phyloP scores from a whole-genome alignment of 2,329 filamentous ascomycete species.

The Mycocentrospora acerina region DNA sequence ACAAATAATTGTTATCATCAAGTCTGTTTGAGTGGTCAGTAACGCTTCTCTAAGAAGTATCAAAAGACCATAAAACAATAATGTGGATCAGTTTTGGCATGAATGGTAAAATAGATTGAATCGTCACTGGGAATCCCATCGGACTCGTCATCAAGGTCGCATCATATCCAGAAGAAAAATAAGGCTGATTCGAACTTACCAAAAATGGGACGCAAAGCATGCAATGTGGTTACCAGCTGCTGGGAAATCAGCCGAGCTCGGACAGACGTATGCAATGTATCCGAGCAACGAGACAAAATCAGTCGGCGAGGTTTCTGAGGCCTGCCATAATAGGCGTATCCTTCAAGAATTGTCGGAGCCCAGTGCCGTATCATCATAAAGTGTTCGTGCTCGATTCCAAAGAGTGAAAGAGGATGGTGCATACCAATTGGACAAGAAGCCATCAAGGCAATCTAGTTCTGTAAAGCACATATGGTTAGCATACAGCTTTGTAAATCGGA shows the following conservation, averaged over 20 bases:
- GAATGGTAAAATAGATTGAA: conserved; percentile 66
- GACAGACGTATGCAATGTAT: neutral
- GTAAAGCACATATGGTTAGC: conserved; percentile 13
- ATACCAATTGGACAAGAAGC: conserved; percentile 21
- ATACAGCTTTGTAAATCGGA: conserved; percentile 7
- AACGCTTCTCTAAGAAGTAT: conserved; percentile 3
- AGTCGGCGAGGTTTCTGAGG: conserved; percentile 99
- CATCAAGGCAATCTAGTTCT: neutral
- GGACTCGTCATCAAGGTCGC: conserved; percentile 73
- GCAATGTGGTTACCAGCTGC: neutral
- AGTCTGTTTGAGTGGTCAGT: conserved; percentile 8
- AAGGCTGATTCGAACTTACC: conserved; percentile 21
- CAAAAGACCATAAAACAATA: conserved; percentile 1
- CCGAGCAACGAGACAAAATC: conserved; percentile 50
- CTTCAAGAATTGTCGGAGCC: conserved; percentile 87
- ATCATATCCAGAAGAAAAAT: conserved; percentile 43
- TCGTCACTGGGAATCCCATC: conserved; percentile 71
- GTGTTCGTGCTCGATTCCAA: conserved; percentile 8
- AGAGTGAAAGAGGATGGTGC: conserved; percentile 13
- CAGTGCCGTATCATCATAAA: conserved; percentile 91
- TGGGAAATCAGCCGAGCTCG: conserved; percentile 10
- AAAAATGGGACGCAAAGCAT: no score
- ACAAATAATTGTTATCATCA: conserved; percentile 10
- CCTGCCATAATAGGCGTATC: conserved; percentile 91
- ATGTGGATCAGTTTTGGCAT: conserved; percentile 53